Base-by-base conservation (phyloP, 1,139 yeast genomes). In the Candida pseudocylindracea region DNA sequence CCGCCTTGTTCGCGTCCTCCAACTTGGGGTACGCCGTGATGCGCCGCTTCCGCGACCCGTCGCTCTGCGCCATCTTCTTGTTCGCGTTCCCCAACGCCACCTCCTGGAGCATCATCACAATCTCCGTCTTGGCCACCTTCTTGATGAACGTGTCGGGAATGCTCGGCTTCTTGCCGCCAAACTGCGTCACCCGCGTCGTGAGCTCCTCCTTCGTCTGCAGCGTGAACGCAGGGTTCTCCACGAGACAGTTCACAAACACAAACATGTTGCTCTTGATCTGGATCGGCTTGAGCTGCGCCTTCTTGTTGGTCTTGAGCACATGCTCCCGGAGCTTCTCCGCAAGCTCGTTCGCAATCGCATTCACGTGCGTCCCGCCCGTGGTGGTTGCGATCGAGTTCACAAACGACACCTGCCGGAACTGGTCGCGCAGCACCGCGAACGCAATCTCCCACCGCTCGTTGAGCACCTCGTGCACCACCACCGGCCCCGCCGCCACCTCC, bases 351-450 rank as follows among this genome's bases (percentile, higher is more conserved):
- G 91, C 62, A 31, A 85, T 66, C 48, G 75, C 72, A 43, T 75
- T 81, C 29, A 85, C 92, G 50, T 91, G 99, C 0, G 98, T 79
- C 42, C 99, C 99, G 38, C 98, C 99, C 1, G 85, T 60, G 0
- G 98, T 88, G 0, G 99, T 91, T 0, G 98, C 98, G 47, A 91
- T 91, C 4, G 95, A 83, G 49, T 91, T 91, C 20, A 88, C 98
- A 55, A 91, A 91, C 33, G 96, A 83, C 30, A 91, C 92, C 50
- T 91, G 98, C 42, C 81, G 80, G 53, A 91, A 91, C 3, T 65
- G 57, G 4, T 91, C 91, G 45, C 85, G 94, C 33, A 95, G 79
- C 2, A 83, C 79, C 2, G 94, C 88, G 57, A 91, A 85, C 0
- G 94, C 98, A 38, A 88, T 54, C 51, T 91, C 99, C 98, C 98